Conservation (phyloP, 176 grass and related monocot genomes). For the Thinopyrum elongatum region DNA sequence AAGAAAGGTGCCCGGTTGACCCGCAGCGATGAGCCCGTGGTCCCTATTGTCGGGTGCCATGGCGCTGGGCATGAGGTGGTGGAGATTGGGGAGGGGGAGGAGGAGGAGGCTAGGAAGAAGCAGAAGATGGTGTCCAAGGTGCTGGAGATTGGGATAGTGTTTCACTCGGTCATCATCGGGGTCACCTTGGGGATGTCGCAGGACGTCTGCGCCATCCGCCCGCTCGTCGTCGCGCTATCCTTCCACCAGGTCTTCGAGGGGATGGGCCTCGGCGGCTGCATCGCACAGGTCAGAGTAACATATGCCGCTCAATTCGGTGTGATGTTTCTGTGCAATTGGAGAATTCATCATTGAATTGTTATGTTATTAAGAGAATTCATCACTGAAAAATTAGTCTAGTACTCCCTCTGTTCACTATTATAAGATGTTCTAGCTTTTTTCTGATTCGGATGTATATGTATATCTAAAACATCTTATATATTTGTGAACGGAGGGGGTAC, state of each 20-base stretch:
- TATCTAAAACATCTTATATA: no score
- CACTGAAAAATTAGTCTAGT: no score
- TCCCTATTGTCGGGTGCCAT: conserved; percentile 37
- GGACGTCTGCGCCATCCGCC: conserved; percentile 75
- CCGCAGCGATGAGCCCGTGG: conserved; percentile 33
- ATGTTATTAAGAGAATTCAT: neutral
- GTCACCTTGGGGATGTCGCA: conserved; percentile 87
- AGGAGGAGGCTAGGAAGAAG: conserved; percentile 72
- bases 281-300: conserved; percentile 68
- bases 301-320: neutral
- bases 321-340: neutral
- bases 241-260: conserved; percentile 99
- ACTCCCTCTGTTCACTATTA: no score
- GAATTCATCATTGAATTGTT: neutral
- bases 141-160: conserved; percentile 89
- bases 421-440: no score
- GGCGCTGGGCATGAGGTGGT: conserved; percentile 35
- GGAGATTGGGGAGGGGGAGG: conserved; percentile 50
- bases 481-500: no score
- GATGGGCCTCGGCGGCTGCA: conserved; percentile 95
- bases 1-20: conserved; percentile 26
- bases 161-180: conserved; percentile 95
- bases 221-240: conserved; percentile 80
- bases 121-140: conserved; percentile 98
- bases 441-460: no score